These are phyloP conservation scores for Clavispora carvajalis DNA, from an alignment of 805 yeast species.

Conservation along the genomic window DNA sequence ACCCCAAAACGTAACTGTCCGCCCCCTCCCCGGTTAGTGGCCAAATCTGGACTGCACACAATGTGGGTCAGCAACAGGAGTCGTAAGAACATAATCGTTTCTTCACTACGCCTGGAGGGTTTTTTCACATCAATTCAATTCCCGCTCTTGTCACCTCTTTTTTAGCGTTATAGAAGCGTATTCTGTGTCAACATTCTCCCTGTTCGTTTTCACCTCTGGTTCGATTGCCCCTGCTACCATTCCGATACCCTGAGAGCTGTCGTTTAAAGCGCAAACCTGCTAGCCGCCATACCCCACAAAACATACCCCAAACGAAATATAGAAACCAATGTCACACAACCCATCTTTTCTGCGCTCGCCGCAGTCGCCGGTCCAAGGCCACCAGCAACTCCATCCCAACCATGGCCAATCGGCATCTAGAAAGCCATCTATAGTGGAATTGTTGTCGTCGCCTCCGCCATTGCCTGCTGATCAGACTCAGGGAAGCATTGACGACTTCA, in stretches of 20 bases:
- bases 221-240: background rate
- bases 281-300: too few species aligned
- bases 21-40: background rate
- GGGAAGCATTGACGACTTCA: slow-evolving; percentile 31
- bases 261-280: background rate
- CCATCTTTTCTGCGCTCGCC: slow-evolving; percentile 17
- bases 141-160: background rate
- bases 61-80: background rate
- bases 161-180: background rate
- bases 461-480: slow-evolving; percentile 32
- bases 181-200: background rate
- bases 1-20: too few species aligned
- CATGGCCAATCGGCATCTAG: slow-evolving; percentile 19
- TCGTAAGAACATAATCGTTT: background rate
- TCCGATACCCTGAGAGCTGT: background rate
- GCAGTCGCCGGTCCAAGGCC: slow-evolving; percentile 13
- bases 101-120: background rate
- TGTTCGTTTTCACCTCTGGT: too few species aligned
- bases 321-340: slow-evolving; percentile 13
- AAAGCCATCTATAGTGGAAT: slow-evolving; percentile 67
- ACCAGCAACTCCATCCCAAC: slow-evolving; percentile 14
- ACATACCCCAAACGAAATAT: too few species aligned
- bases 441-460: slow-evolving; percentile 73
- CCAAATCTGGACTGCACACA: background rate
- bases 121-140: background rate